A percentile compares a stretch with the other conserved stretches of the same genome.
Conservation (phyloP, 257 asterid species). For the Capsicum baccatum region DNA sequence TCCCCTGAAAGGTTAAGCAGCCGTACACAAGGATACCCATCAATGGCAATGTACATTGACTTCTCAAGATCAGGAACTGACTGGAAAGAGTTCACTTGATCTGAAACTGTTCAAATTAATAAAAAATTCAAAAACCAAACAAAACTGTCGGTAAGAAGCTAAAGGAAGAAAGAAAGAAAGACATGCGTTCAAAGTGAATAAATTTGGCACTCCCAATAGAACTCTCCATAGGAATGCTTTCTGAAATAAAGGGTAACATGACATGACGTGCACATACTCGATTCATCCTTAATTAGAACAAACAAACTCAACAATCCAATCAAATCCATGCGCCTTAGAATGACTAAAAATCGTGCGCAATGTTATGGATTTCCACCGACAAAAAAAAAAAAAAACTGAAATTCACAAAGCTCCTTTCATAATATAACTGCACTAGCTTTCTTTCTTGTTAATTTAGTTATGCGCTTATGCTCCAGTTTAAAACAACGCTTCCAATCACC, state of each 20-base stretch:
- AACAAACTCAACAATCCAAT: not conserved
- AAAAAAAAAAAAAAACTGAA: not conserved
- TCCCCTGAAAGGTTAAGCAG: constrained; percentile 94
- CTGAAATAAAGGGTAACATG: constrained; percentile 1
- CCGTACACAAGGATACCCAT: constrained; percentile 95
- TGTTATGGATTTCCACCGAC: not conserved
- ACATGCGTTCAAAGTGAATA: not conserved
- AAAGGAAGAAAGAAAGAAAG: constrained; percentile 15
- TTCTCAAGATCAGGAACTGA: constrained; percentile 98
- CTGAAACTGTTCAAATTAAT: constrained; percentile 54
- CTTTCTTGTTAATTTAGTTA: not conserved
- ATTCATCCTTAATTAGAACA: not conserved
- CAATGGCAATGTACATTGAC: constrained; percentile 81
- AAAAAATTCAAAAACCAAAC: constrained; percentile 6
- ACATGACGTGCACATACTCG: not conserved
- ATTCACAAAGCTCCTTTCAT: not conserved
- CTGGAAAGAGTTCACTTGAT: constrained; percentile 60
- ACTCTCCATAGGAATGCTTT: not conserved
- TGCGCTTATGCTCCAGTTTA: not conserved
- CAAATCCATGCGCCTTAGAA: not conserved
- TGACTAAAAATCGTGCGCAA: not conserved
- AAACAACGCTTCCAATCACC: constrained; percentile 14
- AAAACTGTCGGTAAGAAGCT: constrained; percentile 26
- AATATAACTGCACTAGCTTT: not conserved
- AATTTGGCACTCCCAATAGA: not conserved